These are phyloP conservation scores for Paspalum vaginatum DNA, from an alignment of 176 grass and related monocot genomes.

Conservation along the genomic window DNA sequence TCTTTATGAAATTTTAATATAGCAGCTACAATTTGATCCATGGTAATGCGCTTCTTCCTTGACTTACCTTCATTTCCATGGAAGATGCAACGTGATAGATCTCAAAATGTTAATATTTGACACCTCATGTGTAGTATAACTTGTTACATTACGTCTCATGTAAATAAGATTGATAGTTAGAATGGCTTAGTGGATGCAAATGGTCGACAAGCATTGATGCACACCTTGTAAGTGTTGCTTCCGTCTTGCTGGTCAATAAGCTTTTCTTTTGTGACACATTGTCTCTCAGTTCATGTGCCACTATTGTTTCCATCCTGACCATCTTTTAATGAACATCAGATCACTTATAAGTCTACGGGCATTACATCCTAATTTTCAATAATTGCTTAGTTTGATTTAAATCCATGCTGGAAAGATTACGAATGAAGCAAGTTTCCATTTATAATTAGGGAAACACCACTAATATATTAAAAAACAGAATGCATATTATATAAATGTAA, in stretches of 20 bases:
- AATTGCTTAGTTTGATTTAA: neutral
- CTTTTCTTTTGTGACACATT: neutral
- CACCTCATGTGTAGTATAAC: neutral
- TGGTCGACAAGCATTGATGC: neutral
- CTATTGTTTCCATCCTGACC: neutral
- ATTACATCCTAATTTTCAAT: neutral
- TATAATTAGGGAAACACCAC: neutral
- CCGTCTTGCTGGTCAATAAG: neutral
- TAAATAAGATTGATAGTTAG: neutral
- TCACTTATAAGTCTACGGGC: too few species aligned
- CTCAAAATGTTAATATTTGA: too few species aligned
- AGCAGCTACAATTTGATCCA: neutral
- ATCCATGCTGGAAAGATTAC: neutral
- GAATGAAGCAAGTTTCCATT: neutral
- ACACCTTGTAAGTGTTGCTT: conserved; percentile 22
- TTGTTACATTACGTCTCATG: neutral
- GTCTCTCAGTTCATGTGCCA: neutral
- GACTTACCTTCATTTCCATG: neutral
- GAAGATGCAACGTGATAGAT: neutral
- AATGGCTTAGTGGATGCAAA: neutral
- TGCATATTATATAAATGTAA: neutral
- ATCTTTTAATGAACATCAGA: conserved; percentile 16
- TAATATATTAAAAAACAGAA: neutral
- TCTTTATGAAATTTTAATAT: conserved; percentile 24
- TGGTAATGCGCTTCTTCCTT: neutral